These are phyloP conservation scores for Gillenia trifoliata DNA, from an alignment of 306 rosid species.

Conservation along the genomic window DNA sequence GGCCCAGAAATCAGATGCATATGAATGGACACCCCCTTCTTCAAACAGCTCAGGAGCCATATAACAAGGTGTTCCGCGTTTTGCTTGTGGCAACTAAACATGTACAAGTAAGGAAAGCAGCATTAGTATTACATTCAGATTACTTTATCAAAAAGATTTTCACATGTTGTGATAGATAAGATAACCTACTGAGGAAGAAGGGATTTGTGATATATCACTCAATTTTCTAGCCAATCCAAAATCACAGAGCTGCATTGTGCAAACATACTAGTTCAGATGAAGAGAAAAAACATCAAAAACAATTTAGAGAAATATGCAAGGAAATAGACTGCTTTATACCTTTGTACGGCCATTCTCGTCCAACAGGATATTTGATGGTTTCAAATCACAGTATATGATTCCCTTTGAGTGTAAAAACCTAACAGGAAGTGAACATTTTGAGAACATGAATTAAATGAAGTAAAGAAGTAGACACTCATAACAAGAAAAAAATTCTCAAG, in stretches of 20 bases:
- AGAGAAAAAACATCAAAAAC: not conserved
- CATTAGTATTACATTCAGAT: slow-evolving; percentile 18
- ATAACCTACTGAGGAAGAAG: slow-evolving; percentile 67
- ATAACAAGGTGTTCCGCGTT: slow-evolving; percentile 95
- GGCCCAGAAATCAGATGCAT: slow-evolving; percentile 97
- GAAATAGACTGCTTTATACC: slow-evolving; percentile 34
- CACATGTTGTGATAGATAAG: slow-evolving; percentile 8
- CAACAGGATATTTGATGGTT: slow-evolving; percentile 86
- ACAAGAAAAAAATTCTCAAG: slow-evolving; percentile 1
- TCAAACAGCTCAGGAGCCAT: slow-evolving; percentile 99
- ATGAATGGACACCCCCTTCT: slow-evolving; percentile 91
- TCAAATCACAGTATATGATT: slow-evolving; percentile 86
- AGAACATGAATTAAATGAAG: slow-evolving; percentile 25
- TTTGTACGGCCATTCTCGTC: slow-evolving; percentile 88
- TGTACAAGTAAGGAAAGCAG: slow-evolving; percentile 20
- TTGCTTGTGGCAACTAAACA: slow-evolving; percentile 81
- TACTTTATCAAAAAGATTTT: not conserved
- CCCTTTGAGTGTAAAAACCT: slow-evolving; percentile 93
- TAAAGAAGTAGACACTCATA: not conserved
- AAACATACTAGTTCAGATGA: not conserved
- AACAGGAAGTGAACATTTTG: slow-evolving; percentile 17
- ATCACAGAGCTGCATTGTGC: slow-evolving; percentile 80
- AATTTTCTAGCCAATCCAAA: slow-evolving; percentile 91
- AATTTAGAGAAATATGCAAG: not conserved
- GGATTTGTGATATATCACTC: slow-evolving; percentile 70